Percentiles rank a stretch among this genome's conserved stretches.
Conservation (phyloP, 768 basidiomycete genomes). For the Tubosaeta brunneosetosa region DNA sequence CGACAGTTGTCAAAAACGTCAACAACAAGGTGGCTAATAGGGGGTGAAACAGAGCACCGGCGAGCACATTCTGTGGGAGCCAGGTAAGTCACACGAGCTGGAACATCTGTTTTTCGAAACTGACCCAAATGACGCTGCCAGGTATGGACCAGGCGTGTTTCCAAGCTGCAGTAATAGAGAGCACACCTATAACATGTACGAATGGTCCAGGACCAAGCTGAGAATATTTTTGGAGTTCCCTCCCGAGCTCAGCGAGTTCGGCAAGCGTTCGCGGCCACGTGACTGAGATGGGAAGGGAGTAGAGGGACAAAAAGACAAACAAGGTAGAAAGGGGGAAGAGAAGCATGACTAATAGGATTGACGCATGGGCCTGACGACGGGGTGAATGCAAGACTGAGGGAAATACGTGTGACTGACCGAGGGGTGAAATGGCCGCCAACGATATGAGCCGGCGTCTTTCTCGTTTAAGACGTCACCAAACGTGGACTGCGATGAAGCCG, state of each 20-base stretch:
- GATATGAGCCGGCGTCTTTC: constrained; percentile 30
- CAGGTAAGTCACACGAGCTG: constrained; percentile 14
- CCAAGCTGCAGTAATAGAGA: constrained; percentile 84
- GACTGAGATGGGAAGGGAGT: constrained; percentile 64
- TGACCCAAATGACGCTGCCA: constrained; percentile 86
- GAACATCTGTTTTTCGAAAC: constrained; percentile 21
- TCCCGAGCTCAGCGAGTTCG: constrained; percentile 71
- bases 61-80: constrained; percentile 73
- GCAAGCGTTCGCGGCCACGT: constrained; percentile 72
- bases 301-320: constrained; percentile 41
- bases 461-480: constrained; percentile 43
- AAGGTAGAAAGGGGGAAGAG: constrained; percentile 66
- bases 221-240: constrained; percentile 73
- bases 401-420: constrained; percentile 29
- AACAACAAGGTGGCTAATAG: constrained; percentile 75
- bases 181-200: constrained; percentile 75
- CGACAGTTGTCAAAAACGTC: constrained; percentile 80
- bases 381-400: constrained; percentile 8
- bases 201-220: constrained; percentile 61
- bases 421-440: constrained; percentile 30
- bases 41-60: constrained; percentile 83
- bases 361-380: constrained; percentile 44
- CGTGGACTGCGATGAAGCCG: constrained; percentile 45
- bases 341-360: constrained; percentile 65
- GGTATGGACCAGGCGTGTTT: constrained; percentile 98